These are phyloP conservation scores for Tulasnella sp. DNA, from an alignment of 768 basidiomycete genomes.

Conservation along the genomic window DNA sequence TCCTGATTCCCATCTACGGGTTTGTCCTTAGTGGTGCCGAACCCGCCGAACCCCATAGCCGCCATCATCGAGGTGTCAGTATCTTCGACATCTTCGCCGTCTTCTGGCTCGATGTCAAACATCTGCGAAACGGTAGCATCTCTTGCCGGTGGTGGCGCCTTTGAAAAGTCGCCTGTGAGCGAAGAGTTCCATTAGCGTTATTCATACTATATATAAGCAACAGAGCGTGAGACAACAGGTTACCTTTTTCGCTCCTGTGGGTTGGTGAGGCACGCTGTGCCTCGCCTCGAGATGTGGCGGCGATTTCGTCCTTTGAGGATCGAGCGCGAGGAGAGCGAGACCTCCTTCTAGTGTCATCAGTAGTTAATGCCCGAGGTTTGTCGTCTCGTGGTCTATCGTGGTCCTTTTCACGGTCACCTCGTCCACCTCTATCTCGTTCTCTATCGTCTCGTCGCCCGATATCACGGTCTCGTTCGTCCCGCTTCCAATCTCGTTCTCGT, in stretches of 20 bases:
- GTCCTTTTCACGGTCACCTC: conserved; percentile 28
- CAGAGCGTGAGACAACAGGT: neutral
- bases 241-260: neutral
- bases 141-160: neutral
- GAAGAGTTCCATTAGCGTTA: neutral
- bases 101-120: conserved; percentile 27
- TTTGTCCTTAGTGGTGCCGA: conserved; percentile 83
- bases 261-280: neutral
- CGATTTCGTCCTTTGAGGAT: neutral
- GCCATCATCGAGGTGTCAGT: conserved; percentile 79
- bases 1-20: conserved; percentile 76
- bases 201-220: too few relatives aligned
- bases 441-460: conserved; percentile 23
- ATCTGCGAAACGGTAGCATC: neutral
- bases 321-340: neutral
- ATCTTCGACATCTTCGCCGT: conserved; percentile 35
- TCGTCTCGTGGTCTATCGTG: conserved; percentile 12
- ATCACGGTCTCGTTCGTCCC: conserved; percentile 24
- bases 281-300: neutral
- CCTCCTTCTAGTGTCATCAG: neutral
- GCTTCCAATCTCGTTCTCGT: conserved; percentile 29
- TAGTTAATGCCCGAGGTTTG: neutral
- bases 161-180: neutral
- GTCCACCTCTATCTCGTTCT: conserved; percentile 23
- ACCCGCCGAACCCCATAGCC: conserved; percentile 81